Conservation (phyloP, 2,329 filamentous ascomycete genomes). For the Arthrobotrys megalospora region DNA sequence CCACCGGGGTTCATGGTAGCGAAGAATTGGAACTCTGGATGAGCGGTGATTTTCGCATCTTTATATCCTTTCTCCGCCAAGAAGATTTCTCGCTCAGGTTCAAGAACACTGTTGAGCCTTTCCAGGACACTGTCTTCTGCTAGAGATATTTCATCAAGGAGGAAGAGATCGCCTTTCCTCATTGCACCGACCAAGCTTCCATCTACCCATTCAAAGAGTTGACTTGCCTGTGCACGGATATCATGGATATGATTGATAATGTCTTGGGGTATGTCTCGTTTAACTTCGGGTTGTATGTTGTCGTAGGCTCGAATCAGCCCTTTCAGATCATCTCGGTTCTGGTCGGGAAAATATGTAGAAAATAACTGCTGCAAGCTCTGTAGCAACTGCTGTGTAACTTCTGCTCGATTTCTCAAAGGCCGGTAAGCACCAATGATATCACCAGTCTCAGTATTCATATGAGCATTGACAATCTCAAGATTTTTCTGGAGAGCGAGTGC, state of each 20-base stretch:
- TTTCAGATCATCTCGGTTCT: constrained; percentile 69
- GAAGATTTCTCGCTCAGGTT: constrained; percentile 86
- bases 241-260: constrained; percentile 69
- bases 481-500: constrained; percentile 83
- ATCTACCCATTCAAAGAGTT: constrained; percentile 96
- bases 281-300: constrained; percentile 69
- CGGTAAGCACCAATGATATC: constrained; percentile 96
- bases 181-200: constrained; percentile 94
- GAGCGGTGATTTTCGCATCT: constrained; percentile 83
- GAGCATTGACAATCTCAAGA: constrained; percentile 92
- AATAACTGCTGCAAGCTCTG: constrained; percentile 74
- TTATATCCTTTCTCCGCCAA: constrained; percentile 93
- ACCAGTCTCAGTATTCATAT: constrained; percentile 97
- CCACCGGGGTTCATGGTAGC: constrained; percentile 99
- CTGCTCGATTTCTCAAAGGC: constrained; percentile 86
- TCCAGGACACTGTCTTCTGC: constrained; percentile 98
- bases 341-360: constrained; percentile 62
- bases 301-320: constrained; percentile 76
- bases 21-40: constrained; percentile 90
- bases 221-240: constrained; percentile 78
- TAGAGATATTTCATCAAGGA: constrained; percentile 97
- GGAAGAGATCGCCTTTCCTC: constrained; percentile 88
- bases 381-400: constrained; percentile 77
- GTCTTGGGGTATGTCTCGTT: constrained; percentile 70
- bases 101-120: constrained; percentile 94